These are phyloP conservation scores for Chionographis japonica DNA, from an alignment of 106 monocot genomes.

Conservation along the genomic window DNA sequence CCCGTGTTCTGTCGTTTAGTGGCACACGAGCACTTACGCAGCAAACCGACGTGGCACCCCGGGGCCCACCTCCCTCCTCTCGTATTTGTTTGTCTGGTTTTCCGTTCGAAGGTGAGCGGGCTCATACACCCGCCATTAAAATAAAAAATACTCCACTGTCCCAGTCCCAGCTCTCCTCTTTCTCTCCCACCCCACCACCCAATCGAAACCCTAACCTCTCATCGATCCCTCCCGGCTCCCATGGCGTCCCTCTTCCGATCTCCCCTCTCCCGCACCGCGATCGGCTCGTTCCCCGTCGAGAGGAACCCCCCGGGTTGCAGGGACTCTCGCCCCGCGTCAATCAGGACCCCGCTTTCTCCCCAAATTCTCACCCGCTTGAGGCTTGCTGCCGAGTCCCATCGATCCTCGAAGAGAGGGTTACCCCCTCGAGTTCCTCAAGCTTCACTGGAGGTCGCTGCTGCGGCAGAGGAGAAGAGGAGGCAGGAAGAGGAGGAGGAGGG, in stretches of 20 bases:
- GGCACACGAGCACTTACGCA: too few relatives aligned
- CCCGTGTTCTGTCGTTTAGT: too few relatives aligned
- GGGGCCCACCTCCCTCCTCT: too few relatives aligned
- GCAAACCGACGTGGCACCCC: too few relatives aligned
- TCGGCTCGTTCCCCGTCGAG: neutral
- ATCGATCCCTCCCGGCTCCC: neutral
- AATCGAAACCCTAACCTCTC: too few relatives aligned
- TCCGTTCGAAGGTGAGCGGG: too few relatives aligned
- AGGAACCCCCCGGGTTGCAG: neutral
- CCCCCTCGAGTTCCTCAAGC: neutral
- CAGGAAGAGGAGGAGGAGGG: conserved; percentile 5
- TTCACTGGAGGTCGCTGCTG: conserved; percentile 3
- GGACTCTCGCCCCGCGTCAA: neutral
- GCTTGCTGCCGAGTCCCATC: neutral
- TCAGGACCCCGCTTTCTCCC: neutral
- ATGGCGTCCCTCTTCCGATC: conserved; percentile 12
- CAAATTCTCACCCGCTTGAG: neutral
- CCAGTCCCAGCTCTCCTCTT: too few relatives aligned
- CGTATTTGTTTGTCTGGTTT: too few relatives aligned
- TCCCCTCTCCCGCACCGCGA: neutral
- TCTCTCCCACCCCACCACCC: too few relatives aligned
- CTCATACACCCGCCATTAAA: too few relatives aligned
- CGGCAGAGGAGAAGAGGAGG: conserved; percentile 12
- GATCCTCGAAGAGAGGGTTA: neutral
- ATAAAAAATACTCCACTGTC: too few relatives aligned